phyloP scores from a whole-genome alignment of 371 early-diverging fungal species.

The Zopfochytrium polystomum region DNA sequence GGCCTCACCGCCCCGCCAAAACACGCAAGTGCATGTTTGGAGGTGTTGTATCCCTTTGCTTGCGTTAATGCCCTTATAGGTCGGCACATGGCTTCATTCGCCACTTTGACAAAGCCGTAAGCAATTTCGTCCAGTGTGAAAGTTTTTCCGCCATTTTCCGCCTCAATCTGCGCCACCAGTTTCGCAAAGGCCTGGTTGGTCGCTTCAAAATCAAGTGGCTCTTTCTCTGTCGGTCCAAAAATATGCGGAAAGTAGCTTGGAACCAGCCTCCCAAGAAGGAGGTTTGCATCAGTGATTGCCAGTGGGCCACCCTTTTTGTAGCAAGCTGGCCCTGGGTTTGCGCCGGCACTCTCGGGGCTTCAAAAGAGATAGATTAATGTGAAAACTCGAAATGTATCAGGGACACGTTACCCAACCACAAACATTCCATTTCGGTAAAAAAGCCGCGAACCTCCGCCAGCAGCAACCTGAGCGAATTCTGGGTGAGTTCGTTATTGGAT shows the following conservation, averaged over 20 bases:
- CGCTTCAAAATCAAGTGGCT: conserved; percentile 71
- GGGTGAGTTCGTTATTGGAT: not conserved
- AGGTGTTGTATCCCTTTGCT: conserved; percentile 86
- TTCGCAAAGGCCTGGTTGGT: conserved; percentile 61
- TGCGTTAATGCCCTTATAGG: conserved; percentile 93
- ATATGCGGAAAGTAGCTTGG: conserved; percentile 90
- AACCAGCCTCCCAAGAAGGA: conserved; percentile 82
- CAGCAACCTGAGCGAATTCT: conserved; percentile 60
- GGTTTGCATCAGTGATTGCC: conserved; percentile 92
- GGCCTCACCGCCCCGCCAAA: conserved; percentile 98
- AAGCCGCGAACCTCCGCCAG: conserved; percentile 93
- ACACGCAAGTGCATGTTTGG: conserved; percentile 78
- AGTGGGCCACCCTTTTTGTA: conserved; percentile 90
- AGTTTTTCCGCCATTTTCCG: conserved; percentile 41
- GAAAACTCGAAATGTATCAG: not conserved
- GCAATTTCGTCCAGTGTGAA: conserved; percentile 83
- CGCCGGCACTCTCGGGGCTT: conserved; percentile 78
- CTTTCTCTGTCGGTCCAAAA: conserved; percentile 86
- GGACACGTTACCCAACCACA: conserved; percentile 71
- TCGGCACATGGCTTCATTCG: conserved; percentile 93
- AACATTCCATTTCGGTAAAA: conserved; percentile 92
- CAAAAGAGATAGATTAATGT: not conserved
- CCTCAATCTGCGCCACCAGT: conserved; percentile 64
- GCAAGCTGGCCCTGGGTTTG: conserved; percentile 95
- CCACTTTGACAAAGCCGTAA: conserved; percentile 87